These are phyloP conservation scores for Calocybe cyanea DNA, from an alignment of 768 basidiomycete species.

Conservation along the genomic window DNA sequence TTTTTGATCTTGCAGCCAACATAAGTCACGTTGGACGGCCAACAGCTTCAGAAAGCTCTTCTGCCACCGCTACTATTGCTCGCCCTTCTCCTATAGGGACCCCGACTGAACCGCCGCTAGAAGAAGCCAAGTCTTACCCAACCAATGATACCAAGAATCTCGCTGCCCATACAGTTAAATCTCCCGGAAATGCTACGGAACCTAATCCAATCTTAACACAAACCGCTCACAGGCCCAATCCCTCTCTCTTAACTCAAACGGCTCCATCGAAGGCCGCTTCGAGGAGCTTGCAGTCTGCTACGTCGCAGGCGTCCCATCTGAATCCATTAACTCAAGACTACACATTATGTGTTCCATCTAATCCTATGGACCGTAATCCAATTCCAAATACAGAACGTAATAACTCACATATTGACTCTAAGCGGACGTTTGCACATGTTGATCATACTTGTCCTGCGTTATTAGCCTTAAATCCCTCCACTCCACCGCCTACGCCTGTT, in stretches of 20 bases:
- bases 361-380: constrained; percentile 15
- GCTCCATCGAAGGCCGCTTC: constrained; percentile 39
- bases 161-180: constrained; percentile 17
- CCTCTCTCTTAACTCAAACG: constrained; percentile 63
- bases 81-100: constrained; percentile 39
- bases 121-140: constrained; percentile 21
- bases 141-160: constrained; percentile 24
- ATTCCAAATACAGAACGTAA: constrained; percentile 5
- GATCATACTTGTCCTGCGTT: constrained; percentile 12
- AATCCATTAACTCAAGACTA: too few relatives aligned
- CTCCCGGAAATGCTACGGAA: constrained; percentile 18
- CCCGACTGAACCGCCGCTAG: constrained; percentile 17
- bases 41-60: constrained; percentile 34
- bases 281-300: constrained; percentile 21
- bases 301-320: constrained; percentile 23
- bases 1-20: constrained; percentile 29
- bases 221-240: constrained; percentile 26
- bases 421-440: neutral
- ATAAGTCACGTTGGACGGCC: constrained; percentile 17
- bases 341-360: too few relatives aligned
- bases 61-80: constrained; percentile 34
- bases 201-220: constrained; percentile 5
- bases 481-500: constrained; percentile 36
- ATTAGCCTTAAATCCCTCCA: constrained; percentile 21
- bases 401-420: constrained; percentile 16